These are phyloP conservation scores for Aegilops bicornis DNA, from an alignment of 176 grass and related monocot genomes.

Conservation along the genomic window DNA sequence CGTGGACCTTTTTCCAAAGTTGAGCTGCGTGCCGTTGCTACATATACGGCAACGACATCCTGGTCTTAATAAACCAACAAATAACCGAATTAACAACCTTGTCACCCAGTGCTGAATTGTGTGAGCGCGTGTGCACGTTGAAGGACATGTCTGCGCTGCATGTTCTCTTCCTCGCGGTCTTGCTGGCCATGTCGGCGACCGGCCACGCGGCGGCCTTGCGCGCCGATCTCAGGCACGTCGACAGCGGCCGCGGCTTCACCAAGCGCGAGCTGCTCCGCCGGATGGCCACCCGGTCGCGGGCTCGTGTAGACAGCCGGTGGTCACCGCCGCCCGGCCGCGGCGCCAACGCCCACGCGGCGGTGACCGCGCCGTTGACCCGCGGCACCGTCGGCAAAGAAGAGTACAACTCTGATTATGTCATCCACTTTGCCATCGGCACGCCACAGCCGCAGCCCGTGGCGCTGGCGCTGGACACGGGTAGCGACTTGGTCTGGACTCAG, in stretches of 20 bases:
- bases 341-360: background rate
- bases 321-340: background rate
- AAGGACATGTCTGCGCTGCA: background rate
- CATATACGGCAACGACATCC: no score
- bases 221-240: constrained; percentile 49
- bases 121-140: background rate
- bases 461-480: no score
- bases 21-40: no score
- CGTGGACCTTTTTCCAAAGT: background rate
- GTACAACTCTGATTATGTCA: background rate
- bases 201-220: background rate
- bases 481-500: no score
- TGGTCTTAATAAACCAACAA: background rate
- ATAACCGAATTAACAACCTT: background rate
- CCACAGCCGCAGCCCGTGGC: no score
- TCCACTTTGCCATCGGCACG: constrained; percentile 47
- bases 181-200: background rate
- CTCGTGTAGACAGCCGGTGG: constrained; percentile 18
- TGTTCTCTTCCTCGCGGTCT: constrained; percentile 3
- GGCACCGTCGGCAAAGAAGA: constrained; percentile 29
- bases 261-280: background rate
- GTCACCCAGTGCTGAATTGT: no score
- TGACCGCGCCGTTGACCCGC: background rate
- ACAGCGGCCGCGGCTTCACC: constrained; percentile 49
- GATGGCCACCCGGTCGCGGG: constrained; percentile 31